These are phyloP conservation scores for Acanthamoeba castellanii DNA, from an alignment of 208 protist genomes.

Conservation along the genomic window DNA sequence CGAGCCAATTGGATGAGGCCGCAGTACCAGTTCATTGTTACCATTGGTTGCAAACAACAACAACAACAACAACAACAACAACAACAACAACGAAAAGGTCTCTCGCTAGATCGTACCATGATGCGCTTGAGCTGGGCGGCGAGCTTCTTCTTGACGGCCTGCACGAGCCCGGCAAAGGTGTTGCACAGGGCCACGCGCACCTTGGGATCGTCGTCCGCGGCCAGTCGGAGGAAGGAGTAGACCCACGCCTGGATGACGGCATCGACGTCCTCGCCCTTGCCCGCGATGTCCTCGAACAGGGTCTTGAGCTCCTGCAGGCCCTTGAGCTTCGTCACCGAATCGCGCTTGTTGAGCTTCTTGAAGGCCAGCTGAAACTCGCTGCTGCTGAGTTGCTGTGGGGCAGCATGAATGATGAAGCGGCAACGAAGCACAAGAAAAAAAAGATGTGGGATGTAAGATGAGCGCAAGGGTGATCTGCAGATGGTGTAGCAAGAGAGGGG, in stretches of 20 bases:
- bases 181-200: conserved; percentile 60
- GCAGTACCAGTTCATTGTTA: no score
- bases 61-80: no score
- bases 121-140: conserved; percentile 71
- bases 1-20: background rate
- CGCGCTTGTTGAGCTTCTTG: conserved; percentile 71
- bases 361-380: conserved; percentile 70
- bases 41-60: no score
- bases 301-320: conserved; percentile 64
- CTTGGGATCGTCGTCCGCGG: conserved; percentile 59
- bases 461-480: background rate
- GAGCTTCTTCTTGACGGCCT: conserved; percentile 73
- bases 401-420: background rate
- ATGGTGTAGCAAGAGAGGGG: background rate
- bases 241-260: conserved; percentile 62
- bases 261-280: conserved; percentile 58
- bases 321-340: conserved; percentile 75
- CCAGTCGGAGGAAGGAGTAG: conserved; percentile 37
- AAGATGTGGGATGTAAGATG: background rate
- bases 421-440: background rate
- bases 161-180: conserved; percentile 47
- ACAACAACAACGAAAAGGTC: background rate
- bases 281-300: conserved; percentile 51
- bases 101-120: background rate
- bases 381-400: conserved; percentile 44